These are phyloP conservation scores for Limtongozyma cylindracea DNA, from an alignment of 805 yeast genomes.

Conservation along the genomic window DNA sequence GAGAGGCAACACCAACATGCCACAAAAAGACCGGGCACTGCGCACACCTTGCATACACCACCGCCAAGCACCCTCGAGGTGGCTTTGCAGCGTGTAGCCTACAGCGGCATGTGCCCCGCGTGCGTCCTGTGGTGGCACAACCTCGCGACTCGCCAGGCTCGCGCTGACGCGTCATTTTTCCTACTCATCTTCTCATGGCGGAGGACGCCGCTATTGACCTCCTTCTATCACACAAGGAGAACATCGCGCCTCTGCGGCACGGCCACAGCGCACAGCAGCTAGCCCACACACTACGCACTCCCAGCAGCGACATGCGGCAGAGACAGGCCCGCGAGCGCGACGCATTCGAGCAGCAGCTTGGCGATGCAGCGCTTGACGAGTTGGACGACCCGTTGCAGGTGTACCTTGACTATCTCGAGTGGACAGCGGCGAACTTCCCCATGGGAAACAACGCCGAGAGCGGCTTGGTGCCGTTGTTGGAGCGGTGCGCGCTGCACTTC, in stretches of 20 bases:
- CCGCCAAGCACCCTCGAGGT: too few relatives aligned
- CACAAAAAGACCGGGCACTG: too few relatives aligned
- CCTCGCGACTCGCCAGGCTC: too few relatives aligned
- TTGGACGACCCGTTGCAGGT: conserved; percentile 69
- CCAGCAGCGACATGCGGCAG: conserved; percentile 8
- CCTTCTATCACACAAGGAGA: conserved; percentile 76
- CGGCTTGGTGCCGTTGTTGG: conserved; percentile 39
- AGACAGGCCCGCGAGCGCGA: conserved; percentile 11
- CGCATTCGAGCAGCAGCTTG: conserved; percentile 6
- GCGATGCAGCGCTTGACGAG: conserved; percentile 22
- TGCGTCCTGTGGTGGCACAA: too few relatives aligned
- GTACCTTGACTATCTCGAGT: conserved; percentile 47
- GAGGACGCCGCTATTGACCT: too few relatives aligned
- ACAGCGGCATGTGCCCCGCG: too few relatives aligned
- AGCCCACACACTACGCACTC: conserved; percentile 18
- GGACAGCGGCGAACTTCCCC: conserved; percentile 41
- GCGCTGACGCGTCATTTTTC: too few relatives aligned
- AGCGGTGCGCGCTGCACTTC: conserved; percentile 46
- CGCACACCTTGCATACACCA: too few relatives aligned
- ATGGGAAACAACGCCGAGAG: conserved; percentile 36
- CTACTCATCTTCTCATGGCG: too few relatives aligned
- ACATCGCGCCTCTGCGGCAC: conserved; percentile 34
- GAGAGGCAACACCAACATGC: too few relatives aligned
- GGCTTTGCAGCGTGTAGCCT: too few relatives aligned
- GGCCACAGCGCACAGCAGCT: conserved; percentile 49